Evolutionary conservation across 352 stramenopile species (phyloP), one percentile per base, ranked within the genome.

Genomic region (Phytophthora cactorum): DNA sequence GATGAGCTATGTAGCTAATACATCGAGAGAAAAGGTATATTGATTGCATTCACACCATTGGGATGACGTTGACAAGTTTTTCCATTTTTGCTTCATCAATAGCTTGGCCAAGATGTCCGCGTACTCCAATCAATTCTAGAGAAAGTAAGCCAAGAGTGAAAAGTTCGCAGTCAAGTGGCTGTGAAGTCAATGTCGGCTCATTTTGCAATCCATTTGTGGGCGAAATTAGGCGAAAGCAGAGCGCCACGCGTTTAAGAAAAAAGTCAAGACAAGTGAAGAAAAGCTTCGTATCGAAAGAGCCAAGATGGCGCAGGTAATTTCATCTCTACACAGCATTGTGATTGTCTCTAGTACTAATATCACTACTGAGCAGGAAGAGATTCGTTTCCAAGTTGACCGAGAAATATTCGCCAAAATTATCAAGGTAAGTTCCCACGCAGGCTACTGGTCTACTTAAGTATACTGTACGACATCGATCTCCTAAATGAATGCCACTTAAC

Each of bases 371-470:
- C 55, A 91, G 74, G 87, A 95, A 50, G 82, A 91, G 50, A 74
- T 93, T 50, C 83, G 85, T 0, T 93, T 90, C 63, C 84, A 93
- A 70, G 82, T 93, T 5, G 87, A 95, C 52, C 84, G 86, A 28
- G 87, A 93, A 65, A 93, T 95, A 53, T 95, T 95, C 49, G 86
- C 87, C 52, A 92, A 91, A 63, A 93, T 93, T 52, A 71, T 93
- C 15, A 82, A 95, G 78, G 86, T 90, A 38, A 15, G 5, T 14
- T 17, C 45, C 32, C 27, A 14, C 5, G 32, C 1, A 53, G 8
- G 5, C 4, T 29, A 28, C 41, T 15, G 17, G 1, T 38, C 27
- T 25, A 22, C 22, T 22, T 22, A 22, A 22, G 22, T 22, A 22
- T 22, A 22, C 22, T 22, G 22, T 36, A 36, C 34, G 4, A 58